Evolutionary conservation across 768 basidiomycete genomes (phyloP), one percentile per base, ranked within the genome.

Genomic region (Russula earlei): DNA sequence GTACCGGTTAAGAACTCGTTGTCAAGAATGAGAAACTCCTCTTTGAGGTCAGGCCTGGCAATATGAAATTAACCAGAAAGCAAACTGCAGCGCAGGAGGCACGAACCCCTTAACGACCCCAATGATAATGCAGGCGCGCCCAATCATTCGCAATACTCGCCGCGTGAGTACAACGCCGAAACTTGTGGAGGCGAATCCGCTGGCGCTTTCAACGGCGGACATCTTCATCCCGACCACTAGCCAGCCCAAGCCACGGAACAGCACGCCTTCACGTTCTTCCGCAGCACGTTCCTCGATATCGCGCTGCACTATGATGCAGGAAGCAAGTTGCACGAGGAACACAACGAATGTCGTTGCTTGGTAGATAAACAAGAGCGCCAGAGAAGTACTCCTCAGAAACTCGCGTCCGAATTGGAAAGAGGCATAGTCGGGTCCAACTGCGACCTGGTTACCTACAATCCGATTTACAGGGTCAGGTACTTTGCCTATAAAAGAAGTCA

Each of bases 91-190:
- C 11, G 17, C 4, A 33, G 33, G 27, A 22, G n/a, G 17, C n/a
- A 68, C 81, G 54, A 58, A 87, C 87, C 87, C 87, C 71, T 83
- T 83, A 27, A 81, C 68, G 20, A 83, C 60, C 17, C 87, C 88
- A 52, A 84, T 75, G 55, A 79, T 75, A 19, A 90, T 65, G 60
- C 70, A 75, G 0, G 73, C 76, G 44, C 85, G 74, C 3, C 75
- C 73, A 11, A 82, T 37, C 49, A 84, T 67, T 42, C 84, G 74
- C 34, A 91, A 56, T 20, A 81, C 69, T 15, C 87, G 77, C 36
- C 88, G 74, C 9, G 76, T 72, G 14, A 90, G 60, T 0, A 74
- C 69, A 10, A 76, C 61, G 1, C 74, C 77, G 63, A 87, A 87
- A 8, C 72, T 71, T 25, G 72, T 74, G 14, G 71, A 68, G 3